Percentiles rank a stretch among this genome's conserved stretches.
Evolutionary conservation across 441 rosid genomes (phyloP).

Genomic region (Populus tomentosa): DNA sequence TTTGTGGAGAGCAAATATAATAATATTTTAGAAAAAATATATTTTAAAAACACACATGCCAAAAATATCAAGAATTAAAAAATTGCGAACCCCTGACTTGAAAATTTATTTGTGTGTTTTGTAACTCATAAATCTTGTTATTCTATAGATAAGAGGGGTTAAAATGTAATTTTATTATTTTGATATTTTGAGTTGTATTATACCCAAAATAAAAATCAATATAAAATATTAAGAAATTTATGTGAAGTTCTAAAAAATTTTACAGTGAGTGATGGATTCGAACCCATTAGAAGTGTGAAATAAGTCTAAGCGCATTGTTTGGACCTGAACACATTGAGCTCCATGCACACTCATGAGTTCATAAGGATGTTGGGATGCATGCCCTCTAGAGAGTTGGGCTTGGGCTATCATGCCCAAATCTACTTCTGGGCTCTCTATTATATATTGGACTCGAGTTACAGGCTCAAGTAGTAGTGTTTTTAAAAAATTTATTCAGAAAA

Average conservation of each 20-base stretch:
- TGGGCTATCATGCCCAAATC: no score
- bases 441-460: fast-evolving
- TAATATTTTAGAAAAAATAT: fast-evolving
- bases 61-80: no score
- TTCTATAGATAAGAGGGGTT: fast-evolving
- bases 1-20: fast-evolving
- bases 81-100: fast-evolving
- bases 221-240: fast-evolving
- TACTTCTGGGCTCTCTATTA: fast-evolving
- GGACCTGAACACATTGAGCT: fast-evolving
- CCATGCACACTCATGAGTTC: fast-evolving
- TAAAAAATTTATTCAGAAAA: fast-evolving
- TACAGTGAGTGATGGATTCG: fast-evolving
- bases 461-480: fast-evolving
- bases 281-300: no score
- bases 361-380: fast-evolving
- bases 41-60: fast-evolving
- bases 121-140: fast-evolving
- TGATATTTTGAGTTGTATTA: no score
- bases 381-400: no score
- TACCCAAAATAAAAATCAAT: no score
- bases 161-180: no score
- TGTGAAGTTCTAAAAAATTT: fast-evolving
- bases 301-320: fast-evolving
- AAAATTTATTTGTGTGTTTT: no score